Evolutionary conservation across 75 land plant genomes (phyloP).

Genomic region (Chamaecyparis obtusa): DNA sequence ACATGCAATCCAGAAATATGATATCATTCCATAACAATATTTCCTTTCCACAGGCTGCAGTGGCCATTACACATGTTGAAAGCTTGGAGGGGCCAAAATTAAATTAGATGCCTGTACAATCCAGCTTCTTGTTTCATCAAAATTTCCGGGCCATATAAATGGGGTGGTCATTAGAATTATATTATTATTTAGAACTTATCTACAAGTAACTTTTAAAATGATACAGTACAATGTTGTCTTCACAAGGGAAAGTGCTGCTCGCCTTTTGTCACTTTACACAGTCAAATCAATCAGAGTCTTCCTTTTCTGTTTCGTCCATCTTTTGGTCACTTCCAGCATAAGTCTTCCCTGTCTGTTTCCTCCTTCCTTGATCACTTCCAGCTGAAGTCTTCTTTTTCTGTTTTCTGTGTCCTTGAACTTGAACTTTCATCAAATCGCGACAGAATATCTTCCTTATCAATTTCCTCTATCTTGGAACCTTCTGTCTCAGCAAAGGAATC

Average conservation of each 20-base stretch:
- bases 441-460: neutral
- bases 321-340: neutral
- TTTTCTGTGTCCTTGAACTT: too few relatives aligned
- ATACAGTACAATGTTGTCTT: neutral
- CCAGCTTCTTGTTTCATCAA: neutral
- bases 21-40: neutral
- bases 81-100: neutral
- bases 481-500: neutral
- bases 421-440: too few relatives aligned
- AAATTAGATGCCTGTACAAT: neutral
- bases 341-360: neutral
- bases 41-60: neutral
- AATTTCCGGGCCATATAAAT: neutral
- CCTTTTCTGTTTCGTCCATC: neutral
- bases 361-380: neutral
- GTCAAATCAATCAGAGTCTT: neutral
- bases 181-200: neutral
- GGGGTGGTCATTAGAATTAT: neutral
- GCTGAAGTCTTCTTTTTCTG: neutral
- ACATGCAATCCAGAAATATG: neutral
- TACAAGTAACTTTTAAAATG: neutral
- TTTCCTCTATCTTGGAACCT: neutral
- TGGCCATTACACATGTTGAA: neutral
- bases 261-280: neutral
- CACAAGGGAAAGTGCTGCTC: neutral